Conservation (phyloP, 2,329 filamentous ascomycete genomes). For the Xylariales sp. region DNA sequence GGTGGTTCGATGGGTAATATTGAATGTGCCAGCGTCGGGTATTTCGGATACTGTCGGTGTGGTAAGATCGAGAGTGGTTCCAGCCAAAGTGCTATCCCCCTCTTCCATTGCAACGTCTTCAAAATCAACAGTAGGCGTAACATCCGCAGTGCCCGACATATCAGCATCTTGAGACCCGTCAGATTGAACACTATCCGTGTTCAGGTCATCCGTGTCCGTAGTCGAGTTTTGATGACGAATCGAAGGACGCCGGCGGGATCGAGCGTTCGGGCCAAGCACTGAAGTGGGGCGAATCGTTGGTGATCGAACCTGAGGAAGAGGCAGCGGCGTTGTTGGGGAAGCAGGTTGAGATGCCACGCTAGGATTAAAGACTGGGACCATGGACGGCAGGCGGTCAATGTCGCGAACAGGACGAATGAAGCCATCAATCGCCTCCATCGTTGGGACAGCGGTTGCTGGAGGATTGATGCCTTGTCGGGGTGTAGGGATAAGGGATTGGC, state of each 20-base stretch:
- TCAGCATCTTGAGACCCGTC: slow-evolving; percentile 81
- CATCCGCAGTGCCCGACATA: slow-evolving; percentile 82
- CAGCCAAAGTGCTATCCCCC: slow-evolving; percentile 81
- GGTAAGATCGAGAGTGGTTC: slow-evolving; percentile 77
- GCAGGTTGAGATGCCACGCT: slow-evolving; percentile 88
- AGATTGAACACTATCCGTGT: slow-evolving; percentile 83
- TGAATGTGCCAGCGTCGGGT: slow-evolving; percentile 91
- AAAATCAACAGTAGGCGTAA: slow-evolving; percentile 85
- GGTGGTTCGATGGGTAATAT: slow-evolving; percentile 87
- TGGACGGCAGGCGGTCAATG: slow-evolving; percentile 83
- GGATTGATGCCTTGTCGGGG: slow-evolving; percentile 70
- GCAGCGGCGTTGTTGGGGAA: slow-evolving; percentile 86
- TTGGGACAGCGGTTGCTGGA: slow-evolving; percentile 72
- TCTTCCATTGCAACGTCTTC: slow-evolving; percentile 85
- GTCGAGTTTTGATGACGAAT: slow-evolving; percentile 92
- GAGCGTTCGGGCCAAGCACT: slow-evolving; percentile 62
- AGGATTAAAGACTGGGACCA: slow-evolving; percentile 75
- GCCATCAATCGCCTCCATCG: slow-evolving; percentile 75
- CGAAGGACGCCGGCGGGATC: slow-evolving; percentile 78
- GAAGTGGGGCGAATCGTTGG: slow-evolving; percentile 66
- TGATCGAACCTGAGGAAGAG: slow-evolving; percentile 71
- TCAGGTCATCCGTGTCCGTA: slow-evolving; percentile 87
- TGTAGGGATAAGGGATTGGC: slow-evolving; percentile 61
- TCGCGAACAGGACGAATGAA: slow-evolving; percentile 87
- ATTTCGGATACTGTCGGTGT: slow-evolving; percentile 84